Evolutionary conservation across 2,329 filamentous ascomycete genomes (phyloP).

Genomic region (Trichoderma cornu-damae): DNA sequence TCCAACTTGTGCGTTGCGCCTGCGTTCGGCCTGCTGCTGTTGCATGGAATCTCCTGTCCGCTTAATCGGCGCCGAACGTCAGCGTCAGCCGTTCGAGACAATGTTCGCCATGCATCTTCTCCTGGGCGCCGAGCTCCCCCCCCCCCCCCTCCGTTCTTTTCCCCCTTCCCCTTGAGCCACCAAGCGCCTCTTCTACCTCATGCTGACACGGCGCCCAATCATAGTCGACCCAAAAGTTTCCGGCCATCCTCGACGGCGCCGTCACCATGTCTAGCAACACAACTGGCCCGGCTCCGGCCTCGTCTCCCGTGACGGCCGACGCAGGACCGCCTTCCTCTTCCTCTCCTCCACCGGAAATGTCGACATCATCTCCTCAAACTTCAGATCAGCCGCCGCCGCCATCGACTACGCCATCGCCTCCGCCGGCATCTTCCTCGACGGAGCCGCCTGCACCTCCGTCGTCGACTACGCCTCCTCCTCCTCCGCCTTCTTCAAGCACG

Average conservation of each 20-base stretch:
- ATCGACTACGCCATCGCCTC: background rate
- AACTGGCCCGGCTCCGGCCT: background rate
- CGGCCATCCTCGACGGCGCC: constrained; percentile 20
- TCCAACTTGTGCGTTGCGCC: background rate
- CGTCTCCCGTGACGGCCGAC: constrained; percentile 21
- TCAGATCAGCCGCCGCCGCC: constrained; percentile 18
- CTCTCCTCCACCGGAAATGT: background rate
- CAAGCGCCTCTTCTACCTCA: constrained; percentile 16
- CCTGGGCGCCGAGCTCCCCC: background rate
- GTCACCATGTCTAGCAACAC: constrained; percentile 33
- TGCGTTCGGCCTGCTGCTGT: constrained; percentile 2
- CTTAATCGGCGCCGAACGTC: background rate
- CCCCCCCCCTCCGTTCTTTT: background rate
- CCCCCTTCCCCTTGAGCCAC: background rate
- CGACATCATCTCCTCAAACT: background rate
- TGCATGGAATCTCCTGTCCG: background rate
- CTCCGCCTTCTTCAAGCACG: constrained; percentile 10
- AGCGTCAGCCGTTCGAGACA: background rate
- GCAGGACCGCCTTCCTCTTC: constrained; percentile 21
- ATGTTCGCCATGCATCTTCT: background rate
- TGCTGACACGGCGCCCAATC: constrained; percentile 34
- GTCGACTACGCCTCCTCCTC: background rate
- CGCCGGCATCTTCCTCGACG: background rate
- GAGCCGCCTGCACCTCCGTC: background rate
- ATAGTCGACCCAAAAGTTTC: constrained; percentile 25